These are phyloP conservation scores for Hysterangium stoloniferum DNA, from an alignment of 768 basidiomycete genomes.

Conservation along the genomic window DNA sequence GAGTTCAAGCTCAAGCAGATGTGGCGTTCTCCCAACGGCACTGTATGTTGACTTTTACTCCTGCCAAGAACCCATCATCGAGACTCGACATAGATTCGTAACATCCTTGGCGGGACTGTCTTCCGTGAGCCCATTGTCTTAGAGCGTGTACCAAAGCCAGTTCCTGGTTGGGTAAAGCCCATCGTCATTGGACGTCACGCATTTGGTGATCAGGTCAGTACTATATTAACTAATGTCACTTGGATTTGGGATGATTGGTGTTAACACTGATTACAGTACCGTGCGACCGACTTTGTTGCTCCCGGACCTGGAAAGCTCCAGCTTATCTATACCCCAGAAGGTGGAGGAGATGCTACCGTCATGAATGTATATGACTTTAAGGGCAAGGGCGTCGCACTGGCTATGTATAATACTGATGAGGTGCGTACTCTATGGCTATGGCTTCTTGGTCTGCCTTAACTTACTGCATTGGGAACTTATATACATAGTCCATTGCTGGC, in stretches of 20 bases:
- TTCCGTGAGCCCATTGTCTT: conserved; percentile 98
- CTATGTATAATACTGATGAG: conserved; percentile 99
- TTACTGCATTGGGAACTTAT: not conserved
- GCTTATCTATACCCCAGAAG: conserved; percentile 78
- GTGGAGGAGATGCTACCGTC: conserved; percentile 57
- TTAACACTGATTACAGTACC: conserved; percentile 50
- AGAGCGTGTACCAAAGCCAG: conserved; percentile 79
- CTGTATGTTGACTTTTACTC: conserved; percentile 39
- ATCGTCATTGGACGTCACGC: conserved; percentile 97
- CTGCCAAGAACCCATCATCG: conserved; percentile 1
- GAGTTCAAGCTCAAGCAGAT: conserved; percentile 99
- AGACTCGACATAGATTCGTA: conserved; percentile 61
- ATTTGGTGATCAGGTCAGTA: conserved; percentile 82
- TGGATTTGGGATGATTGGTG: too few species aligned
- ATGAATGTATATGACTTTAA: conserved; percentile 93
- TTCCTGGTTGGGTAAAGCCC: conserved; percentile 96
- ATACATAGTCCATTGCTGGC: conserved; percentile 73
- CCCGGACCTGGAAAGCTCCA: conserved; percentile 92
- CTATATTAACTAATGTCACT: conserved; percentile 5
- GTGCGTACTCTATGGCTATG: conserved; percentile 28
- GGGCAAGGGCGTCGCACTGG: conserved; percentile 85
- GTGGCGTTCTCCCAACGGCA: conserved; percentile 97
- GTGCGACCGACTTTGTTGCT: conserved; percentile 87
- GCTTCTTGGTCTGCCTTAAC: not conserved
- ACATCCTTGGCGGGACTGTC: conserved; percentile 96